Conservation (phyloP, 1,139 yeast species). For the Petasospora rhodanensis region DNA sequence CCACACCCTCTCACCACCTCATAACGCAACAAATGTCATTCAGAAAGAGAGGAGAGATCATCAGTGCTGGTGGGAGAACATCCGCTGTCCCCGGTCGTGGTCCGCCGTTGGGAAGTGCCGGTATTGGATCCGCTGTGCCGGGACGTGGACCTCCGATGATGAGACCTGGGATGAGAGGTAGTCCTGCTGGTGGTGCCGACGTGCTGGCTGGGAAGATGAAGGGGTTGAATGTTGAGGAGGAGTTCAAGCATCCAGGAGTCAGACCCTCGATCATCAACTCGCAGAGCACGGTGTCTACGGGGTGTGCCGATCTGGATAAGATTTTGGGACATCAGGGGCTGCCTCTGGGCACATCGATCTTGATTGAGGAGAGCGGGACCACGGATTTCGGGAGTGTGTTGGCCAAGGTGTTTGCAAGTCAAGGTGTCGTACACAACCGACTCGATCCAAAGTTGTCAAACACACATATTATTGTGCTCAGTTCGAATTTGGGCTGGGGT, state of each 20-base stretch:
- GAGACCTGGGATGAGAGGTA: constrained; percentile 2
- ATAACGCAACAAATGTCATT: constrained; percentile 5
- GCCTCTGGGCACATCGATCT: constrained; percentile 68
- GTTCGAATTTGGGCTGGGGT: constrained; percentile 58
- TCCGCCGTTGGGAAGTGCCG: not conserved
- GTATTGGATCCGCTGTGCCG: too few species aligned
- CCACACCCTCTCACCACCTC: too few species aligned
- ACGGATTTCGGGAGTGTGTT: constrained; percentile 85
- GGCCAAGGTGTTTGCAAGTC: constrained; percentile 68
- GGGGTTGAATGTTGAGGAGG: constrained; percentile 13
- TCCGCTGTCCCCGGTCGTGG: constrained; percentile 2
- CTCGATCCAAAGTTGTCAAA: constrained; percentile 33
- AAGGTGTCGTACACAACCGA: constrained; percentile 72
- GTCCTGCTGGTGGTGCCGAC: constrained; percentile 5
- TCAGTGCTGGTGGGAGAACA: constrained; percentile 21
- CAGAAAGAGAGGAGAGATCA: constrained; percentile 56
- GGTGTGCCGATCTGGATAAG: constrained; percentile 69
- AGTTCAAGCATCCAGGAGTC: constrained; percentile 49
- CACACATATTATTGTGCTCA: constrained; percentile 67
- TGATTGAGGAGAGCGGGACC: constrained; percentile 81
- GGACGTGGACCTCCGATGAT: too few species aligned
- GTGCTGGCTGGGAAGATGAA: not conserved
- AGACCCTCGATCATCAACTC: constrained; percentile 77
- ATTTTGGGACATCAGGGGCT: constrained; percentile 78
- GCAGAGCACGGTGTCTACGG: constrained; percentile 73